Conservation (phyloP, 805 yeast species). For the Candida caryicola region DNA sequence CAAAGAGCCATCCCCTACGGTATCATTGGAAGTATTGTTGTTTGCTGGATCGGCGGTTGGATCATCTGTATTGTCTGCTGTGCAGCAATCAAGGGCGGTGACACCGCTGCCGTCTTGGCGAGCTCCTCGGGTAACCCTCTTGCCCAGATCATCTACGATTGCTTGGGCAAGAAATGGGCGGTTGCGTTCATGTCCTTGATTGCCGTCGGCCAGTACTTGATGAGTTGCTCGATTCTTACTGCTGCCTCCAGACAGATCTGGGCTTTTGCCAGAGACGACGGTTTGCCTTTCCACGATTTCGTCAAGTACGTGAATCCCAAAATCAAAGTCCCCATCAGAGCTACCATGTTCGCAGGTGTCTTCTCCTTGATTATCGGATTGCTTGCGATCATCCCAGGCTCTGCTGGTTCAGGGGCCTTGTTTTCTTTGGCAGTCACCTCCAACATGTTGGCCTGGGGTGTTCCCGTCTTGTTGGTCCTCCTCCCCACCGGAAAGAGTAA, state of each 20-base stretch:
- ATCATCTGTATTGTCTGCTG: slow-evolving; percentile 49
- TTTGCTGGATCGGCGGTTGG: slow-evolving; percentile 60
- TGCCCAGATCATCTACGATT: slow-evolving; percentile 62
- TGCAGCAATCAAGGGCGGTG: slow-evolving; percentile 53
- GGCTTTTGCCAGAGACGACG: slow-evolving; percentile 77
- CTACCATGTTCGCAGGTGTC: slow-evolving; percentile 53
- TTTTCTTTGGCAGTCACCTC: slow-evolving; percentile 64
- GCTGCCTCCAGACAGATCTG: slow-evolving; percentile 70
- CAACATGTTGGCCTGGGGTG: slow-evolving; percentile 60
- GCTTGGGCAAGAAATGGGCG: slow-evolving; percentile 65
- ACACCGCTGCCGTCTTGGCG: slow-evolving; percentile 38
- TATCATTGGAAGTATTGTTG: slow-evolving; percentile 55
- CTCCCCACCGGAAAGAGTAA: slow-evolving; percentile 48
- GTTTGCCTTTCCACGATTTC: slow-evolving; percentile 55
- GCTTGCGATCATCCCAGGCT: slow-evolving; percentile 53
- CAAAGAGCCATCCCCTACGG: slow-evolving; percentile 63
- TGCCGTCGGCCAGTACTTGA: slow-evolving; percentile 58
- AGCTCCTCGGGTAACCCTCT: slow-evolving; percentile 57
- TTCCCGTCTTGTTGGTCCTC: slow-evolving; percentile 51
- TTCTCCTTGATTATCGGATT: slow-evolving; percentile 53
- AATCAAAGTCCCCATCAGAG: slow-evolving; percentile 63
- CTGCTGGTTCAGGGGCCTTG: slow-evolving; percentile 61
- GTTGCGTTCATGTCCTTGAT: slow-evolving; percentile 59
- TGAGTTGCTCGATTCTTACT: slow-evolving; percentile 61
- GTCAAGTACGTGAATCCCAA: slow-evolving; percentile 56